Base-by-base conservation (phyloP, 2,329 filamentous ascomycete species). In the Alternaria brassicae region DNA sequence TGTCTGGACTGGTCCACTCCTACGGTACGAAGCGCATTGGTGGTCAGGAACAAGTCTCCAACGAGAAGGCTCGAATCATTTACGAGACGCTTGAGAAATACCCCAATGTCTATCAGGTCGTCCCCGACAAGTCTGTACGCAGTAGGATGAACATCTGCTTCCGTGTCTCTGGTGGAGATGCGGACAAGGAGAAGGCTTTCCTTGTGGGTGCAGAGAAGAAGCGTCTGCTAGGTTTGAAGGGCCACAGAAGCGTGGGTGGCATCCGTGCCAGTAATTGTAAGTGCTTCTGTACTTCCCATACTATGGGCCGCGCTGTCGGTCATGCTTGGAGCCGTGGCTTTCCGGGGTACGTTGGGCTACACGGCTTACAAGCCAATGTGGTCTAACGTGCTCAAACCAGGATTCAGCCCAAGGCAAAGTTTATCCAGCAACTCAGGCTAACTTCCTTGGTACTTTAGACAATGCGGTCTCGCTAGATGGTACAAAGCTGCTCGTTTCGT, bases 91-190 rank as follows among this genome's bases (percentile, higher is more conserved):
- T 98, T 7, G 94, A 97, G 67, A 86, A 86, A 42, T 83, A 91
- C 69, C 85, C 91, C 0, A 81, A 88, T 0, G 80, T 90, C n/a
- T 98, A 96, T 81, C 84, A 82, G 52, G 86, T 97, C 30, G 88
- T 97, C 0, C 92, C 93, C 0, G 85, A 90, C 67, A 91, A 90
- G 79, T 81, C 82, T 21, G 90, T 85, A 3, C 89, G 93, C 56
- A 96, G 91, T 69, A 84, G 92, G 55, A 97, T 98, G 91, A 98
- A 98, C 79, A 91, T 98, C 58, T 97, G 93, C 83, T 97, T 97
- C 84, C 84, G 93, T 15, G 85, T 96, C 17, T 82, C 82, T 47
- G 85, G 84, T 42, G 86, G 89, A 40, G 81, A 88, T 58, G 87
- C 89, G 51, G 88, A 85, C 12, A 85, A 88, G 21, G 93, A 98